These are phyloP conservation scores for Annulohypoxylon maeteangense DNA, from an alignment of 495 filamentous ascomycete genomes.

Conservation along the genomic window DNA sequence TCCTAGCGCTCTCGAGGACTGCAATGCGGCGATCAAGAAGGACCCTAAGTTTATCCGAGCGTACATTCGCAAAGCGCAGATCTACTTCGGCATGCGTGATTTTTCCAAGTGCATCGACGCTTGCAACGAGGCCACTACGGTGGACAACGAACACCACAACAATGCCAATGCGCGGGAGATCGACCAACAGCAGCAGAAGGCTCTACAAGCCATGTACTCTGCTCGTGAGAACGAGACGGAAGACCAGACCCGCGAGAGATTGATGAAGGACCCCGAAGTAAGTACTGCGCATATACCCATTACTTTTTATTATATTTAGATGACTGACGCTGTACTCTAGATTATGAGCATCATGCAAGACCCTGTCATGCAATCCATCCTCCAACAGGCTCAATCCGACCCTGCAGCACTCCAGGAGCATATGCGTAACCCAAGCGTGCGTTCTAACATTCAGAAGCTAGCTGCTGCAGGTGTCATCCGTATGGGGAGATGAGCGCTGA, in stretches of 20 bases:
- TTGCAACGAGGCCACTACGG: conserved; percentile 79
- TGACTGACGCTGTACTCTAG: conserved; percentile 59
- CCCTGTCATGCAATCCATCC: conserved; percentile 96
- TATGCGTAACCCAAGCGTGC: conserved; percentile 89
- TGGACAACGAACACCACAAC: conserved; percentile 72
- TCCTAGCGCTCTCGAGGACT: conserved; percentile 91
- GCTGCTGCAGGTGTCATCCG: conserved; percentile 93
- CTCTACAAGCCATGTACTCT: conserved; percentile 87
- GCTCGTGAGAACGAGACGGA: conserved; percentile 94
- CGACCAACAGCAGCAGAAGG: conserved; percentile 93
- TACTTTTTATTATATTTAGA: not conserved
- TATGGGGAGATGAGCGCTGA: conserved; percentile 66
- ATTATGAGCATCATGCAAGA: conserved; percentile 92
- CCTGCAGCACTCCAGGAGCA: conserved; percentile 93
- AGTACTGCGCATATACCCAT: conserved; percentile 44
- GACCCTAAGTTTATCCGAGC: conserved; percentile 95
- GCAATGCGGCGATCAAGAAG: conserved; percentile 87
- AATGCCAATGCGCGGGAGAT: conserved; percentile 87
- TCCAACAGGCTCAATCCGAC: conserved; percentile 94
- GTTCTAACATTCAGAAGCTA: conserved; percentile 89
- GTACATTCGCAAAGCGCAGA: conserved; percentile 93
- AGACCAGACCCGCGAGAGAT: conserved; percentile 91
- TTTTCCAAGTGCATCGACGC: conserved; percentile 93
- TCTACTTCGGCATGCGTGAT: conserved; percentile 94
- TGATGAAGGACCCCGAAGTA: conserved; percentile 93